A percentile compares a stretch with the other conserved stretches of the same genome.
phyloP scores from a whole-genome alignment of 768 basidiomycete genomes.

The Mycena alexandri region DNA sequence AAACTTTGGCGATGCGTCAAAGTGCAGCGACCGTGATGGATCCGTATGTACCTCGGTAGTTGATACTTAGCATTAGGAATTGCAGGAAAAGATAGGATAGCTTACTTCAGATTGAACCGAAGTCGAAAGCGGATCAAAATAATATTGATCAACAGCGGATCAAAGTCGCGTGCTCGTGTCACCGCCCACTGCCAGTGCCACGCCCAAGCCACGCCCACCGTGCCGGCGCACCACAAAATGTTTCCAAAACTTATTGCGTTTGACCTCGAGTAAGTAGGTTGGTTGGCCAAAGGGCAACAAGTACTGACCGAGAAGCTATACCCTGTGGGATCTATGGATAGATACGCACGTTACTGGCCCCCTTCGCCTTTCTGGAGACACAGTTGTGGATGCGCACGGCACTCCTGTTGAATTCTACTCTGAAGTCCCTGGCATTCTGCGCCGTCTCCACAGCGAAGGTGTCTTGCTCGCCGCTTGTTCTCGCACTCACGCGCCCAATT shows the following conservation, averaged over 20 bases:
- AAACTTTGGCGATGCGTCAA: too few species aligned
- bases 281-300: slow-evolving; percentile 11
- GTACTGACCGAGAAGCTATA: slow-evolving; percentile 65
- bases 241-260: slow-evolving; percentile 72
- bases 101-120: too few species aligned
- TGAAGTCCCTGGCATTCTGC: slow-evolving; percentile 82
- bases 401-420: slow-evolving; percentile 75
- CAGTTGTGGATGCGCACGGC: slow-evolving; percentile 63
- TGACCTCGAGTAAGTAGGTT: slow-evolving; percentile 77
- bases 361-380: slow-evolving; percentile 60
- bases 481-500: slow-evolving; percentile 72
- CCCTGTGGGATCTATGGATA: slow-evolving; percentile 90
- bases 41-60: too few species aligned
- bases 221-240: too few species aligned
- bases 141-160: too few species aligned
- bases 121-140: too few species aligned
- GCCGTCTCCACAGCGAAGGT: slow-evolving; percentile 61
- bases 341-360: slow-evolving; percentile 81
- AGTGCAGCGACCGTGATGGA: too few species aligned
- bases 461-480: slow-evolving; percentile 80
- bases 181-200: too few species aligned
- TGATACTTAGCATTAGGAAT: too few species aligned
- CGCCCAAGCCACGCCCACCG: too few species aligned
- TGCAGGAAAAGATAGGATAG: too few species aligned
- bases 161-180: too few species aligned